Evolutionary conservation across 257 asterid species (phyloP).

Genomic region (Solanum appendiculatum): DNA sequence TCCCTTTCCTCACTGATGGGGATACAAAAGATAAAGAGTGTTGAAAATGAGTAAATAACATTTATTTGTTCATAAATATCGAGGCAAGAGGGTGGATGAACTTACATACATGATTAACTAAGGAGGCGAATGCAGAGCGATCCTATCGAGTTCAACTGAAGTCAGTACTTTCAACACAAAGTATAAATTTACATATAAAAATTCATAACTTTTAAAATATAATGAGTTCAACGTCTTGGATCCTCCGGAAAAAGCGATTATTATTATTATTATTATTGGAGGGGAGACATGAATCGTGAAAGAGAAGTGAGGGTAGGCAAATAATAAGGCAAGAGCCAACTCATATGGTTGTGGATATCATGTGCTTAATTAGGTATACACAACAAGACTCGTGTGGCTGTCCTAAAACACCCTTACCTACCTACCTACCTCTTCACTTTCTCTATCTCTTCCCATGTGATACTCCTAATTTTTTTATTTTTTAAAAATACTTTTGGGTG

Average conservation of each 20-base stretch:
- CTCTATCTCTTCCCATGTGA: conserved; percentile 33
- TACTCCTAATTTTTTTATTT: background rate
- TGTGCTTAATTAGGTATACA: conserved; percentile 60
- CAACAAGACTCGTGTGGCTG: conserved; percentile 46
- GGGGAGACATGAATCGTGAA: background rate
- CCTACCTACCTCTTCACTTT: conserved; percentile 45
- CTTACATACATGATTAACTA: background rate
- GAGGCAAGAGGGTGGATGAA: background rate
- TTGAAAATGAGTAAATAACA: background rate
- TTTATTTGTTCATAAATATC: background rate
- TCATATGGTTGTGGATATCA: conserved; percentile 44
- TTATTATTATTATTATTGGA: background rate
- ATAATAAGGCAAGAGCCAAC: conserved; percentile 47
- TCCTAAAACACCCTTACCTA: conserved; percentile 35
- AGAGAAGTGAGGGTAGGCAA: conserved; percentile 24
- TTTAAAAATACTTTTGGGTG: background rate
- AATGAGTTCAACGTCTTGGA: too few relatives aligned
- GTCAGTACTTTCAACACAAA: background rate
- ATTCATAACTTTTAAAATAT: background rate
- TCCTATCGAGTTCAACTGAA: background rate
- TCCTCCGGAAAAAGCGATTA: too few relatives aligned
- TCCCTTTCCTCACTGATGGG: background rate
- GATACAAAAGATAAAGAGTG: background rate
- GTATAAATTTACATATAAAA: too few relatives aligned
- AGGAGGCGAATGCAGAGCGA: too few relatives aligned